Evolutionary conservation across 1,284 basidiomycete species (phyloP).

Genomic region (Pulveroboletus sp.): DNA sequence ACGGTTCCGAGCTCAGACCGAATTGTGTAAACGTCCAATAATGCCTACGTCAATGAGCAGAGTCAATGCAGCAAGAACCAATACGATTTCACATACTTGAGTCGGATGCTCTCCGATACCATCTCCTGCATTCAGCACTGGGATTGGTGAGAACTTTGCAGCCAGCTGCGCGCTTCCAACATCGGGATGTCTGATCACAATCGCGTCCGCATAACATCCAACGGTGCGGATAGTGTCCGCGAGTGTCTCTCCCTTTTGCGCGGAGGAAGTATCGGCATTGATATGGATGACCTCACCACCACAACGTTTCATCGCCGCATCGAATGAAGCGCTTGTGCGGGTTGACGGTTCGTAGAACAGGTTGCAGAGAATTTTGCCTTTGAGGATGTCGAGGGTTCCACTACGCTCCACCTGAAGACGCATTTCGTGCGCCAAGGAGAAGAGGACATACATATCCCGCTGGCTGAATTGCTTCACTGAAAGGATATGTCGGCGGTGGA

Average conservation of each 20-base stretch:
- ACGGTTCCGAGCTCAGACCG: constrained; percentile 98
- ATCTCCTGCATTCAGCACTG: constrained; percentile 96
- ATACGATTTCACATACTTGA: constrained; percentile 56
- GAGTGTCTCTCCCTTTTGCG: constrained; percentile 92
- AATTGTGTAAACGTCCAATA: constrained; percentile 96
- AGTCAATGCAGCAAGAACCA: not conserved
- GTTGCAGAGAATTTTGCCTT: constrained; percentile 91
- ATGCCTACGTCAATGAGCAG: constrained; percentile 52
- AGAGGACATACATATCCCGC: constrained; percentile 91
- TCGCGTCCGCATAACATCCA: constrained; percentile 94
- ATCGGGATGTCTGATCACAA: constrained; percentile 93
- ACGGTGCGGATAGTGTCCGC: constrained; percentile 94
- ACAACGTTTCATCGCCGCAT: constrained; percentile 98
- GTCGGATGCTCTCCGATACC: constrained; percentile 98
- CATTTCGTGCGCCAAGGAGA: constrained; percentile 96
- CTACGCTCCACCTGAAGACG: constrained; percentile 92
- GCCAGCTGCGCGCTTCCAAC: constrained; percentile 90
- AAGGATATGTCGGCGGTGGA: constrained; percentile 89
- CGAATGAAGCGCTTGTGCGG: constrained; percentile 94
- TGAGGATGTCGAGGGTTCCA: constrained; percentile 87
- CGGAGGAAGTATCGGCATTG: constrained; percentile 81
- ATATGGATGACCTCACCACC: constrained; percentile 94
- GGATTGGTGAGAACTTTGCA: constrained; percentile 94
- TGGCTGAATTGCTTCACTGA: constrained; percentile 93
- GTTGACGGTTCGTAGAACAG: constrained; percentile 99